phyloP scores from a whole-genome alignment of 2,329 filamentous ascomycete species.

The Scedosporium aurantiacum region DNA sequence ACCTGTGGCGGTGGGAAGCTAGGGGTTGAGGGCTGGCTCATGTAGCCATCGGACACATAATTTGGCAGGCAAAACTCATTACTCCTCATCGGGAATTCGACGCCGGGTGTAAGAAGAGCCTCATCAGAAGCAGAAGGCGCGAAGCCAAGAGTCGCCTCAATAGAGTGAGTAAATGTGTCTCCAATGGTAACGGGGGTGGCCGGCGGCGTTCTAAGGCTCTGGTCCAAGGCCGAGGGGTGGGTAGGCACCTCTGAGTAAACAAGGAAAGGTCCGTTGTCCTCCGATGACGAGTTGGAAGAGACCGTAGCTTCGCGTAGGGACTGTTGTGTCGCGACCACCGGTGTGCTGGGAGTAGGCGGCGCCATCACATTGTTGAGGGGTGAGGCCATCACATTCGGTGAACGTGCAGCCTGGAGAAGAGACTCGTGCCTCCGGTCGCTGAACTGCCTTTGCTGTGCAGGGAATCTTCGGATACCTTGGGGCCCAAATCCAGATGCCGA shows the following conservation, averaged over 20 bases:
- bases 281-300: constrained; percentile 23
- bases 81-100: constrained; percentile 25
- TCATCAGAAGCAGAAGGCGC: constrained; percentile 35
- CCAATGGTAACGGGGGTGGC: constrained; percentile 38
- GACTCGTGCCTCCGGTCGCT: constrained; percentile 35
- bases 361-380: constrained; percentile 29
- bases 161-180: constrained; percentile 20
- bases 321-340: constrained; percentile 27
- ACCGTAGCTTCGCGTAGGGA: constrained; percentile 27
- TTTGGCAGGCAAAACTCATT: constrained; percentile 34
- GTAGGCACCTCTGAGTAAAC: not conserved
- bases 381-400: constrained; percentile 25
- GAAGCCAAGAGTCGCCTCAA: constrained; percentile 12
- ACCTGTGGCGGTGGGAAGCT: constrained; percentile 27
- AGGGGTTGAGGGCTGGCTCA: constrained; percentile 38
- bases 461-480: constrained; percentile 12
- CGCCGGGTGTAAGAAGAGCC: constrained; percentile 34
- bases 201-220: constrained; percentile 41
- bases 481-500: constrained; percentile 34
- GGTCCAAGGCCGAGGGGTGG: constrained; percentile 24
- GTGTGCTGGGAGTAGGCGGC: constrained; percentile 39
- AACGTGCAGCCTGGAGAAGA: constrained; percentile 30
- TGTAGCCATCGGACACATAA: constrained; percentile 31
- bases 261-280: constrained; percentile 19
- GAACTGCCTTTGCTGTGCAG: constrained; percentile 23